Conservation (phyloP, 768 basidiomycete genomes). For the Agrocybe chaxingu region DNA sequence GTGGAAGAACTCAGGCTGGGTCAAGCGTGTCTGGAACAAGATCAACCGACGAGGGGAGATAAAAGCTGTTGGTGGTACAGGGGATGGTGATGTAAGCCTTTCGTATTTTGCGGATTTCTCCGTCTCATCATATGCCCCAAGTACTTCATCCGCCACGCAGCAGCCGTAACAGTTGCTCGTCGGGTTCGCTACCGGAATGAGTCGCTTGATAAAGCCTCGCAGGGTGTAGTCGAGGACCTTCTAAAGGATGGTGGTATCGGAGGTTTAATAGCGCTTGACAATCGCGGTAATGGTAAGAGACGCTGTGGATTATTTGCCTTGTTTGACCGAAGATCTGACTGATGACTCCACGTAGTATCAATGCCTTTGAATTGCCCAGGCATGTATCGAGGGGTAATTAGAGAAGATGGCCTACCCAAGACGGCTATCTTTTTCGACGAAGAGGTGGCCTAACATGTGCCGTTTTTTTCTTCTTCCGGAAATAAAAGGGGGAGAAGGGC, state of each 20-base stretch:
- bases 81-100: slow-evolving; percentile 72
- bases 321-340: background rate
- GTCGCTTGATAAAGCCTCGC: slow-evolving; percentile 52
- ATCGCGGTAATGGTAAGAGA: slow-evolving; percentile 59
- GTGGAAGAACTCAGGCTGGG: slow-evolving; percentile 42
- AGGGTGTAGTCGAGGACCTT: slow-evolving; percentile 56
- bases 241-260: slow-evolving; percentile 59
- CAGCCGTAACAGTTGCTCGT: slow-evolving; percentile 63
- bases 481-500: no score
- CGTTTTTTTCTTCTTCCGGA: no score
- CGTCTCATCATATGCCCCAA: slow-evolving; percentile 22
- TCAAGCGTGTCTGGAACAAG: slow-evolving; percentile 33
- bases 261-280: slow-evolving; percentile 74
- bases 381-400: slow-evolving; percentile 81
- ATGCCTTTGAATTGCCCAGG: slow-evolving; percentile 74
- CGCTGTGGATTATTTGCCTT: background rate
- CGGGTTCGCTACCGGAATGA: slow-evolving; percentile 62
- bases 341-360: slow-evolving; percentile 44
- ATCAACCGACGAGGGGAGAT: slow-evolving; percentile 10
- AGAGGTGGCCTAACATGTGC: slow-evolving; percentile 12
- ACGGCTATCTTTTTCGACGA: slow-evolving; percentile 82
- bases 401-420: slow-evolving; percentile 63
- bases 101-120: background rate
- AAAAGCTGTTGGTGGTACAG: slow-evolving; percentile 71
- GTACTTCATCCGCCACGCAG: slow-evolving; percentile 76